These are phyloP conservation scores for Capsella rubella DNA, from an alignment of 441 rosid species.

Conservation along the genomic window DNA sequence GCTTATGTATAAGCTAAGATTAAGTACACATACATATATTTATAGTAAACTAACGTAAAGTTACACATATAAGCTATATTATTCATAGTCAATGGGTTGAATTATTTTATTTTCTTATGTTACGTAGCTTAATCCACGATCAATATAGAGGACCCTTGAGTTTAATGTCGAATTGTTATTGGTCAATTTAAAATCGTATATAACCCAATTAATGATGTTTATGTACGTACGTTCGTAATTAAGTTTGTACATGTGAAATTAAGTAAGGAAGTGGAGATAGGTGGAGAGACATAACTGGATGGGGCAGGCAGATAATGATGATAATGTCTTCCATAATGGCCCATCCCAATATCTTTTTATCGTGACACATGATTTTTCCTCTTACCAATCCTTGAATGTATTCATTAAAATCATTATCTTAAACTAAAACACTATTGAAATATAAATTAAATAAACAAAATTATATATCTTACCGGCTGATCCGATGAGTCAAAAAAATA, in stretches of 20 bases:
- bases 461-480: no score
- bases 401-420: conserved; percentile 1
- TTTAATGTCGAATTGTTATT: conserved; percentile 11
- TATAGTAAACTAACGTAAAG: not conserved
- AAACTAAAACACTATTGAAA: not conserved
- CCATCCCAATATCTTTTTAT: conserved; percentile 30
- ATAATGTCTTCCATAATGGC: conserved; percentile 42
- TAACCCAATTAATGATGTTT: conserved; percentile 12
- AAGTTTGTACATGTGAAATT: conserved; percentile 4
- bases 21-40: not conserved
- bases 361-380: conserved; percentile 29
- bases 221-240: not conserved
- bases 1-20: no score
- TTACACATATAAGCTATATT: no score
- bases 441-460: not conserved
- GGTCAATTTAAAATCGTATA: not conserved
- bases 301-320: conserved; percentile 44
- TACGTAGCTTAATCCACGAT: not conserved
- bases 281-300: conserved; percentile 42
- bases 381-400: not conserved
- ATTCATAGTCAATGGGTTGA: no score
- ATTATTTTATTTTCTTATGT: no score
- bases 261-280: conserved; percentile 26
- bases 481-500: not conserved
- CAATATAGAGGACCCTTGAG: not conserved